Conservation (phyloP, 257 asterid genomes). For the Solanum neorickii region DNA sequence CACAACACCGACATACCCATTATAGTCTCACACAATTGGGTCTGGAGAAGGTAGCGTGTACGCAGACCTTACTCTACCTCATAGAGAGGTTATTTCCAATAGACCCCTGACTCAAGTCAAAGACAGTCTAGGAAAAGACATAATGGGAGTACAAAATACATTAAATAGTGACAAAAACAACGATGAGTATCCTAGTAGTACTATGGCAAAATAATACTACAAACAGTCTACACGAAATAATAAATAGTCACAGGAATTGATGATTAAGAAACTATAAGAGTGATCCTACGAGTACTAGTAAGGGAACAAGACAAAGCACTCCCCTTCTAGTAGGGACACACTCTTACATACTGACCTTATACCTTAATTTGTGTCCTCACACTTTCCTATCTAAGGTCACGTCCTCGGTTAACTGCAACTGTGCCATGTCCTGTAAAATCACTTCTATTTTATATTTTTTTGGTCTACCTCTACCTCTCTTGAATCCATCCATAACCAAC, state of each 20-base stretch:
- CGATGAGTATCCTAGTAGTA: not conserved
- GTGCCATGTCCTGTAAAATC: not conserved
- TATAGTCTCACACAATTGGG: not conserved
- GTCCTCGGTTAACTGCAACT: not conserved
- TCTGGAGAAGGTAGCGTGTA: not conserved
- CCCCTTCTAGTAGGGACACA: not conserved
- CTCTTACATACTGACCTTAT: not conserved
- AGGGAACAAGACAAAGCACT: not conserved
- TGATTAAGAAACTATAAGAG: not conserved
- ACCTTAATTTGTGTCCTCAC: not conserved
- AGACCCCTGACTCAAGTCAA: not conserved
- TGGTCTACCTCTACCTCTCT: not conserved
- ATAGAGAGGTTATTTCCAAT: not conserved
- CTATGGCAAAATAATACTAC: not conserved
- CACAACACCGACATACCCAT: not conserved
- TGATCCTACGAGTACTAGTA: not conserved
- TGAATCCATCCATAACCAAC: not conserved
- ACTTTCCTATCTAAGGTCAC: not conserved
- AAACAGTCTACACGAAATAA: not conserved
- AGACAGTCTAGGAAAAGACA: not conserved
- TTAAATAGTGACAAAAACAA: not conserved
- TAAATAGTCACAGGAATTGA: not conserved
- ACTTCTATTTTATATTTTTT: not conserved
- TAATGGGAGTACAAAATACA: not conserved
- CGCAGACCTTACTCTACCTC: not conserved